A percentile compares a stretch with the other conserved stretches of the same genome.
Evolutionary conservation across 1,284 basidiomycete genomes (phyloP).

Genomic region (Microbotryum violaceum): DNA sequence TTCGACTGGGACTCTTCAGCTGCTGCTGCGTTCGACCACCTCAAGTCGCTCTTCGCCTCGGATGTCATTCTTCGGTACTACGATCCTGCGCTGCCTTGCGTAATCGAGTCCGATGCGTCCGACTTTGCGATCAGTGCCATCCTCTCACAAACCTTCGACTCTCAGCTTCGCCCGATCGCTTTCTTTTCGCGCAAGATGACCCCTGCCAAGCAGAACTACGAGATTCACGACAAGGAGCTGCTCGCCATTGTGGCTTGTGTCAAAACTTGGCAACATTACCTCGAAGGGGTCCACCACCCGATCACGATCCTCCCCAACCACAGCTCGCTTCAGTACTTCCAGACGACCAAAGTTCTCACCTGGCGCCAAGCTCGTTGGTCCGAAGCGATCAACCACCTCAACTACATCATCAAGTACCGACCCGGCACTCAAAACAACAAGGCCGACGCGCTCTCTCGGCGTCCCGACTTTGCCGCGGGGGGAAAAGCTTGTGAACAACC

Average conservation of each 20-base stretch:
- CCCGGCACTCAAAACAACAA: slow-evolving; percentile 41
- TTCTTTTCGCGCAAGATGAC: slow-evolving; percentile 31
- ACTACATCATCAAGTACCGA: slow-evolving; percentile 43
- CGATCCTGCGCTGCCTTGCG: slow-evolving; percentile 36
- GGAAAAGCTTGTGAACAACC: not conserved
- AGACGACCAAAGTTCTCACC: slow-evolving; percentile 41
- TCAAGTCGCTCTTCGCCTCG: slow-evolving; percentile 27
- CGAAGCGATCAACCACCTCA: slow-evolving; percentile 39
- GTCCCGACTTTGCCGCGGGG: slow-evolving; percentile 37
- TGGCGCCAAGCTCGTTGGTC: slow-evolving; percentile 46
- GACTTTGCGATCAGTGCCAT: slow-evolving; percentile 31
- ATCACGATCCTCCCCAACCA: slow-evolving; percentile 45
- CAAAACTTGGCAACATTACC: slow-evolving; percentile 42
- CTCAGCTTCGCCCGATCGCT: slow-evolving; percentile 23
- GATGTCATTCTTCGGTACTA: slow-evolving; percentile 43
- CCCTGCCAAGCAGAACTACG: slow-evolving; percentile 46
- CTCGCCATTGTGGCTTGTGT: slow-evolving; percentile 30
- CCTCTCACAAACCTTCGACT: slow-evolving; percentile 20
- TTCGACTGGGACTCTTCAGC: slow-evolving; percentile 44
- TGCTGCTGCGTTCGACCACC: slow-evolving; percentile 2
- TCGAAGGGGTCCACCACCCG: slow-evolving; percentile 10
- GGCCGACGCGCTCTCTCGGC: slow-evolving; percentile 45
- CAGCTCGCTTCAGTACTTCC: slow-evolving; percentile 46
- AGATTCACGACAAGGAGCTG: slow-evolving; percentile 49
- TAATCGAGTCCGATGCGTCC: slow-evolving; percentile 37